Percentiles rank a stretch among this genome's conserved stretches.
These are phyloP conservation scores for Talaromyces sp. DNA, from an alignment of 2,329 filamentous ascomycete species.

Conservation along the genomic window DNA sequence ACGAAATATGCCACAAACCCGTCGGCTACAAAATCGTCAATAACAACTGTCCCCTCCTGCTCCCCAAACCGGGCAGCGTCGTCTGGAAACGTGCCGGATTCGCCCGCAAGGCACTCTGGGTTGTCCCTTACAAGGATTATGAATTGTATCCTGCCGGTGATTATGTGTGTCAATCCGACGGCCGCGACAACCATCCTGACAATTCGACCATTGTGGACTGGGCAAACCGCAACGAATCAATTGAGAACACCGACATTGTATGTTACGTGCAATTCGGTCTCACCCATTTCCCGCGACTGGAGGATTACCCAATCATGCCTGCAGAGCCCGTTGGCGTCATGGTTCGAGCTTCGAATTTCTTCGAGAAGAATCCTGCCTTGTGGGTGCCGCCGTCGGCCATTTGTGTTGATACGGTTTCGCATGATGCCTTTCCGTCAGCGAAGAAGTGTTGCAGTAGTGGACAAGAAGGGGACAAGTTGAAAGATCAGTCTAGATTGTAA, in stretches of 20 bases:
- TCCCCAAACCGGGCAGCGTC: constrained; percentile 73
- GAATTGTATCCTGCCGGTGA: constrained; percentile 57
- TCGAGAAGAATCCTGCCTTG: constrained; percentile 53
- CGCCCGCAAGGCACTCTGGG: constrained; percentile 77
- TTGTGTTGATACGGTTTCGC: constrained; percentile 25
- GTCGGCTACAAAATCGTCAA: constrained; percentile 85
- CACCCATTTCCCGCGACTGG: constrained; percentile 47
- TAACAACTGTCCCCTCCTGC: constrained; percentile 68
- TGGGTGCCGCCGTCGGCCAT: constrained; percentile 46
- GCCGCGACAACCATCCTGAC: constrained; percentile 17
- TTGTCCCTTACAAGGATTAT: constrained; percentile 53
- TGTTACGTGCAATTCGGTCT: constrained; percentile 55
- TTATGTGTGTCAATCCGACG: constrained; percentile 56
- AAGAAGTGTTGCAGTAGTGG: constrained; percentile 1
- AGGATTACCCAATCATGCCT: constrained; percentile 58
- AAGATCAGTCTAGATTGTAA: constrained; percentile 12
- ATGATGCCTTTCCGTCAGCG: constrained; percentile 21
- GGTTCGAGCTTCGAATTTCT: constrained; percentile 57
- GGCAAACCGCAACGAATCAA: constrained; percentile 44
- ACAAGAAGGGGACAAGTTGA: not conserved
- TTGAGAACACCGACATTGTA: constrained; percentile 54
- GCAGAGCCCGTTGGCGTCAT: constrained; percentile 54
- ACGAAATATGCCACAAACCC: constrained; percentile 79
- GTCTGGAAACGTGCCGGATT: constrained; percentile 90
- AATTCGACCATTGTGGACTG: constrained; percentile 42